Base-by-base conservation (phyloP, 768 basidiomycete species). In the Grammothele lineata region DNA sequence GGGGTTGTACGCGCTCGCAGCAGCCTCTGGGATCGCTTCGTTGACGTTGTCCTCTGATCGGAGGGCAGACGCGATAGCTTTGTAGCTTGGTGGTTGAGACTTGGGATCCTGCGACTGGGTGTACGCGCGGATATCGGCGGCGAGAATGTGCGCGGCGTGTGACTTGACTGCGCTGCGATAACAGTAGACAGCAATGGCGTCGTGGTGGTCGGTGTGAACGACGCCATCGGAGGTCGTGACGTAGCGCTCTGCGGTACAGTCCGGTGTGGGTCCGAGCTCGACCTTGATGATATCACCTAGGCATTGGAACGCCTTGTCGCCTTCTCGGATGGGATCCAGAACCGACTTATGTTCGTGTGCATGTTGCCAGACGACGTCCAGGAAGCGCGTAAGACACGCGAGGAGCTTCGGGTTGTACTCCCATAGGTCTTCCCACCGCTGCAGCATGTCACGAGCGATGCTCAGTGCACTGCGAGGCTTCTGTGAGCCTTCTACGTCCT, bases 331-430 rank as follows among this genome's bases (percentile, higher is more conserved):
- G 5, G 69, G 55, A 7, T 81, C 76, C 33, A 93, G 70, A 1
- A 77, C 66, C 0, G 68, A 53, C 45, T 77, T 81, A 61, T 92
- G 85, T 59, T 93, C 85, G 53, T 83, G 69, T 23, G 81, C 81
- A 57, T 90, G 85, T 62, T 87, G 77, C 91, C 89, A 88, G 15
- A 87, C 80, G 21, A 81, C 72, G 51, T 83, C 78, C 56, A 92
- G 65, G 69, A 94, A 95, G 5, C 78, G 73, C 39, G 95, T 66
- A 17, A 89, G 76, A 10, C 83, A 80, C 0, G 84, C 76, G 11
- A 96, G 73, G 8, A 93, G 68, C 17, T 83, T 76, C 0, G 92
- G 89, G 50, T 89, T 88, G 23, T 75, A 63, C 35, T 86, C 80
- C 85, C 90, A 91, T 37, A 86, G 70, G 21, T 78, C 77, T 40